Conservation (phyloP, 1,139 yeast species). For the Lodderomyces jiufengensis region DNA sequence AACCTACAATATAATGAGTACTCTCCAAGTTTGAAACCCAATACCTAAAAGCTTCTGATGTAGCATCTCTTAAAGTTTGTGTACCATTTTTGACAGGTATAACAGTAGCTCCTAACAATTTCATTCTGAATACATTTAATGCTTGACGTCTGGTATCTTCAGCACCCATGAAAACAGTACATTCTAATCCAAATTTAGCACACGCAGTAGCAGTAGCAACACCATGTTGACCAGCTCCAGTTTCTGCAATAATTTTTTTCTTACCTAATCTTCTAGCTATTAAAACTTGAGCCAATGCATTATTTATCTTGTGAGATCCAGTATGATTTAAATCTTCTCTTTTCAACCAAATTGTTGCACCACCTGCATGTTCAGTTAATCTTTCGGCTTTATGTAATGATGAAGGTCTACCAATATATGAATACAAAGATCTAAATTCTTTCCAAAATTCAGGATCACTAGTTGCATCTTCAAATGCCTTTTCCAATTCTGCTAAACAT, state of each 20-base stretch:
- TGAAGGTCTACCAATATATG: conserved; percentile 95
- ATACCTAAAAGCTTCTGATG: conserved; percentile 91
- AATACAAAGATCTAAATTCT: conserved; percentile 76
- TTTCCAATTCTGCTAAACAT: conserved; percentile 84
- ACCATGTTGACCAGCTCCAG: conserved; percentile 99
- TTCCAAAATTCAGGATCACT: conserved; percentile 93
- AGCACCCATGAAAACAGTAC: conserved; percentile 99
- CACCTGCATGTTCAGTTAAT: conserved; percentile 85
- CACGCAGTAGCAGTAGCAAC: conserved; percentile 99
- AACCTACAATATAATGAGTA: conserved; percentile 94
- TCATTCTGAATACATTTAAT: conserved; percentile 94
- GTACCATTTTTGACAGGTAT: conserved; percentile 94
- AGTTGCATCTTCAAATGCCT: conserved; percentile 79
- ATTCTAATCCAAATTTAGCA: conserved; percentile 93
- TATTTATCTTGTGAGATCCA: conserved; percentile 96
- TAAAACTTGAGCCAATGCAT: conserved; percentile 91
- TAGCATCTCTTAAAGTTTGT: conserved; percentile 93
- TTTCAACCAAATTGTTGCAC: conserved; percentile 96
- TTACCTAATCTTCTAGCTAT: conserved; percentile 92
- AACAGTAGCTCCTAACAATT: conserved; percentile 92
- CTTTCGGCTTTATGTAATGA: conserved; percentile 88
- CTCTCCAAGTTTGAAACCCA: conserved; percentile 88
- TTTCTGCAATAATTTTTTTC: conserved; percentile 89
- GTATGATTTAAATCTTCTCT: conserved; percentile 98
- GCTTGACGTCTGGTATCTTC: conserved; percentile 99